These are phyloP conservation scores for Kurtzmaniella quercitrusa DNA, from an alignment of 1,139 yeast genomes.

Conservation along the genomic window DNA sequence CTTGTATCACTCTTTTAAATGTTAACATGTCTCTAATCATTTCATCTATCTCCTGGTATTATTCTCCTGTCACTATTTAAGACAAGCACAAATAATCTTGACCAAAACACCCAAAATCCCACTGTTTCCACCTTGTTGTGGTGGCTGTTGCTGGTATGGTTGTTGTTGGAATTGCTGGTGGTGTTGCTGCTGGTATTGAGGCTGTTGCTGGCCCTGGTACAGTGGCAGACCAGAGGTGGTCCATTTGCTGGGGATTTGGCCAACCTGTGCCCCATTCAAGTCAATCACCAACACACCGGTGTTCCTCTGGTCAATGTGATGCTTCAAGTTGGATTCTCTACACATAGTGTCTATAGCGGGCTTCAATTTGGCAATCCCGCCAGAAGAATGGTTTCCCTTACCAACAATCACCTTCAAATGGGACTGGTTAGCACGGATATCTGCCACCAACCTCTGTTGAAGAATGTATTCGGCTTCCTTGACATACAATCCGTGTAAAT, in stretches of 20 bases:
- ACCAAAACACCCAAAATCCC: conserved; percentile 28
- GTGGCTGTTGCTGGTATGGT: conserved; percentile 15
- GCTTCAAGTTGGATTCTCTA: conserved; percentile 54
- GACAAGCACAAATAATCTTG: conserved; percentile 21
- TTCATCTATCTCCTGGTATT: not conserved
- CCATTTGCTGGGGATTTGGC: conserved; percentile 53
- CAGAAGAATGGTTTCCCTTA: conserved; percentile 82
- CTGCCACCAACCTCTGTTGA: conserved; percentile 68
- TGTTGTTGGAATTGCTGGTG: conserved; percentile 19
- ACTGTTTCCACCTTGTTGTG: conserved; percentile 25
- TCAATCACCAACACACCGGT: conserved; percentile 77
- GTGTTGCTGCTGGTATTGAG: conserved; percentile 26
- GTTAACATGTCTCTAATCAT: too few relatives aligned
- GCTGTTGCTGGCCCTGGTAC: conserved; percentile 23
- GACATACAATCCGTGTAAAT: conserved; percentile 86
- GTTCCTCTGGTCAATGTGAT: conserved; percentile 64
- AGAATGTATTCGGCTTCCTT: conserved; percentile 81
- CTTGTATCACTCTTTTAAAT: too few relatives aligned
- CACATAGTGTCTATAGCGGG: conserved; percentile 87
- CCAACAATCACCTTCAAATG: conserved; percentile 77
- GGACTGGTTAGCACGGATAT: conserved; percentile 54
- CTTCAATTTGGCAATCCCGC: conserved; percentile 80
- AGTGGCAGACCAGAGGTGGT: conserved; percentile 19
- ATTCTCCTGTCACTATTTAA: conserved; percentile 1
- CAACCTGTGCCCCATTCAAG: conserved; percentile 36